Percentiles rank a stretch among this genome's conserved stretches.
Evolutionary conservation across 1,284 basidiomycete species (phyloP).

Genomic region (Puccinia novopanici): DNA sequence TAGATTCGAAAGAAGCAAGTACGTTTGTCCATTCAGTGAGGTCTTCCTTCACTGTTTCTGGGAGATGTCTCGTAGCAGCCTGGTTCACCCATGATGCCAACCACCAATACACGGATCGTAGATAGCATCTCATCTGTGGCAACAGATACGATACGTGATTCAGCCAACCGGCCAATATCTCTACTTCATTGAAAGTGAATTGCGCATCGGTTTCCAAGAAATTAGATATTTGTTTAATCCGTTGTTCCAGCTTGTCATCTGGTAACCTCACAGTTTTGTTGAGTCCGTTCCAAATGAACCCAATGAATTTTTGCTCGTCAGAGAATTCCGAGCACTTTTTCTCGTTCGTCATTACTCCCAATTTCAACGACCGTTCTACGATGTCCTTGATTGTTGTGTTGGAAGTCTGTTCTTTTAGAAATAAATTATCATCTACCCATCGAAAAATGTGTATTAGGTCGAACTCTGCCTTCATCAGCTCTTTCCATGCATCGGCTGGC

Average conservation of each 20-base stretch:
- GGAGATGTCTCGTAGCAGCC: too few relatives aligned
- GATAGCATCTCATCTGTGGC: neutral
- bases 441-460: neutral
- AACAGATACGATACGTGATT: conserved; percentile 6
- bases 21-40: too few relatives aligned
- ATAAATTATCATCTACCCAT: conserved; percentile 26
- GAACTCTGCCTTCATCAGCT: conserved; percentile 1
- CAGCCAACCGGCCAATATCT: neutral
- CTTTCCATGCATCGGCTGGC: too few relatives aligned
- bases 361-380: neutral
- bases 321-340: too few relatives aligned
- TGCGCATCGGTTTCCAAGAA: neutral
- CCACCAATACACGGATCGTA: too few relatives aligned
- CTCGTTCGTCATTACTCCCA: conserved; percentile 2
- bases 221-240: neutral
- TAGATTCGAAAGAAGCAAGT: too few relatives aligned
- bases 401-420: neutral
- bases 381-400: neutral
- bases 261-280: conserved; percentile 5
- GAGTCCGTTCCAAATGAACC: neutral
- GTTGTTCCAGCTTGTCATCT: neutral
- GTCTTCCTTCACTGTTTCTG: too few relatives aligned
- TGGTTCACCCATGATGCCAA: too few relatives aligned
- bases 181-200: neutral
- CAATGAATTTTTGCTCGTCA: conserved; percentile 25